A percentile compares a stretch with the other conserved stretches of the same genome.
Conservation (phyloP, 768 basidiomycete genomes). For the Chiua virens region DNA sequence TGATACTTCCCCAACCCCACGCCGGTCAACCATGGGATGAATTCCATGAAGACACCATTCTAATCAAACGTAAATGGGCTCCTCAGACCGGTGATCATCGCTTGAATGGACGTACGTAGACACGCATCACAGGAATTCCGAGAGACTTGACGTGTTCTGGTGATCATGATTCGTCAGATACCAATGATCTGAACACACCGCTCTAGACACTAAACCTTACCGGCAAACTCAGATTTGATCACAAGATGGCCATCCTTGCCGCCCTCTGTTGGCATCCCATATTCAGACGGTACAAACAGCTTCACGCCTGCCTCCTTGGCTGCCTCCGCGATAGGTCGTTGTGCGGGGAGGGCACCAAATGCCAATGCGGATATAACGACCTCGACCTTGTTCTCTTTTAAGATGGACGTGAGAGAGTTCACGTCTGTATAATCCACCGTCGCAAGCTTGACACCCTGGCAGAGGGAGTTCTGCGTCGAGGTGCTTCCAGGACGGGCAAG, state of each 20-base stretch:
- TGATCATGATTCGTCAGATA: background rate
- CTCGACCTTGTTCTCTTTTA: constrained; percentile 33
- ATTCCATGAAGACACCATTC: constrained; percentile 36
- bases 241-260: constrained; percentile 24
- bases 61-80: constrained; percentile 7
- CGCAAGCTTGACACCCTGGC: constrained; percentile 27
- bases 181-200: background rate
- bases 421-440: constrained; percentile 30
- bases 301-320: constrained; percentile 38
- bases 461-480: constrained; percentile 15
- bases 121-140: constrained; percentile 29
- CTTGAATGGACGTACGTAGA: constrained; percentile 32
- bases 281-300: constrained; percentile 41
- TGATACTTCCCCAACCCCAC: constrained; percentile 31
- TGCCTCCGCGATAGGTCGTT: constrained; percentile 33
- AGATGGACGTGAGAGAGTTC: constrained; percentile 21
- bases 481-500: constrained; percentile 24
- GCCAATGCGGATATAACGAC: constrained; percentile 37
- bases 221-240: constrained; percentile 30
- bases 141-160: constrained; percentile 31
- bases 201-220: constrained; percentile 11
- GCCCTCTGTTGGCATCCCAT: constrained; percentile 35
- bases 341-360: constrained; percentile 24
- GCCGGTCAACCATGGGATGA: constrained; percentile 30
- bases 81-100: background rate